Conservation (phyloP, 1,284 basidiomycete genomes). For the Rhodotorula mucilaginosa region DNA sequence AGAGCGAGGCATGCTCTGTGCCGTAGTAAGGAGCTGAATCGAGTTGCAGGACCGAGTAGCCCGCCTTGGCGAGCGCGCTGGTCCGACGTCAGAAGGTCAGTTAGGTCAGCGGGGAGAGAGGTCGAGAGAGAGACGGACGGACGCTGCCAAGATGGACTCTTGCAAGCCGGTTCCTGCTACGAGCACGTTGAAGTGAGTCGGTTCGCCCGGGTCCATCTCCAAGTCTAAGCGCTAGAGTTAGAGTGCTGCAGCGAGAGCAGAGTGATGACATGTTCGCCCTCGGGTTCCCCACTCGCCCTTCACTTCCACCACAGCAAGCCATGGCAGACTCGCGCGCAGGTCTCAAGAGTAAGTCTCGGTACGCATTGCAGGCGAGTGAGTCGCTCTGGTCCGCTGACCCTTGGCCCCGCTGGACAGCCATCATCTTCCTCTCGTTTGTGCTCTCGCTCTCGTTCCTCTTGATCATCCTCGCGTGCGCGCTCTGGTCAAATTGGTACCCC, state of each 20-base stretch:
- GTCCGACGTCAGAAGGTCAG: neutral
- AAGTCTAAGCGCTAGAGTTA: too few species aligned
- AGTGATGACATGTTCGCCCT: too few species aligned
- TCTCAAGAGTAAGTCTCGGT: slow-evolving; percentile 30
- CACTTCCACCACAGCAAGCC: neutral
- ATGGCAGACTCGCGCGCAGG: slow-evolving; percentile 32
- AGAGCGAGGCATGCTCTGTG: slow-evolving; percentile 73
- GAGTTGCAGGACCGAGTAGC: slow-evolving; percentile 80
- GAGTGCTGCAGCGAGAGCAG: too few species aligned
- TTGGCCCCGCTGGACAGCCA: slow-evolving; percentile 57
- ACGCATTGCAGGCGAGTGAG: neutral
- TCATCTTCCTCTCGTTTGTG: slow-evolving; percentile 91
- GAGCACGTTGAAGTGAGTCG: slow-evolving; percentile 67
- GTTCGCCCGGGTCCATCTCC: slow-evolving; percentile 35
- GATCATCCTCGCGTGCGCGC: slow-evolving; percentile 94
- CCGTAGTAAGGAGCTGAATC: slow-evolving; percentile 86
- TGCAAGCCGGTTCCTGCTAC: slow-evolving; percentile 73
- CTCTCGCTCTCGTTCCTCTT: slow-evolving; percentile 94
- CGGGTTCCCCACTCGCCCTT: neutral
- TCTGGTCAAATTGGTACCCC: slow-evolving; percentile 96
- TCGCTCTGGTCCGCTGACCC: neutral
- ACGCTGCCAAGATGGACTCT: slow-evolving; percentile 81
- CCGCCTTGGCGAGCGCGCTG: slow-evolving; percentile 75
- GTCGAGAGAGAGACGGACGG: slow-evolving; percentile 48
- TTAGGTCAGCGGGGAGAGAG: neutral